These are phyloP conservation scores for Ophiostoma novo-ulmi DNA, from an alignment of 2,329 filamentous ascomycete species.

Conservation along the genomic window DNA sequence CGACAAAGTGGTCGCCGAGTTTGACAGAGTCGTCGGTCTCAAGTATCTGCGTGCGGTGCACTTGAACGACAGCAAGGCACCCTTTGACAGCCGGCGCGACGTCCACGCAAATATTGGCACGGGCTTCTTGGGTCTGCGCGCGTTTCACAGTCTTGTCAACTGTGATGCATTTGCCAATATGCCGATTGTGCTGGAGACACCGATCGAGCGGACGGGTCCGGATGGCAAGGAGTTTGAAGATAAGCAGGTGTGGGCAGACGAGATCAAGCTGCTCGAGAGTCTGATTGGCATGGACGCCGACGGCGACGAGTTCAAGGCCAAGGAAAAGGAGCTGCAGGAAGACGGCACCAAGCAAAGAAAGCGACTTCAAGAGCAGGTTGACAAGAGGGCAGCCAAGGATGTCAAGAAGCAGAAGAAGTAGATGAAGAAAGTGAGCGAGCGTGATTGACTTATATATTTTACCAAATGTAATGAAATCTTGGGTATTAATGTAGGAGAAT, in stretches of 20 bases:
- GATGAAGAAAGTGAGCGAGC: constrained; percentile 30
- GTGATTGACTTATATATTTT: background rate
- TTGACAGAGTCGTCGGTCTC: constrained; percentile 71
- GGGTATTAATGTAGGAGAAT: constrained; percentile 20
- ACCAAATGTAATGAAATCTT: constrained; percentile 15
- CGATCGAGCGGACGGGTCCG: constrained; percentile 66
- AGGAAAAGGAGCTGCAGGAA: constrained; percentile 61
- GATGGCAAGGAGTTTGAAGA: constrained; percentile 69
- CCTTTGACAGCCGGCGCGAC: constrained; percentile 74
- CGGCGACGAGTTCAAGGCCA: constrained; percentile 61
- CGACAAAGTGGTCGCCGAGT: constrained; percentile 64
- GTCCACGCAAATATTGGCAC: constrained; percentile 95
- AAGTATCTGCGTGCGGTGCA: constrained; percentile 81
- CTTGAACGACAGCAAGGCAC: constrained; percentile 92
- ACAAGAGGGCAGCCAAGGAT: constrained; percentile 64
- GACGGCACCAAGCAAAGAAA: constrained; percentile 66
- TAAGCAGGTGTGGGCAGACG: constrained; percentile 78
- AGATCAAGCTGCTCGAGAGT: constrained; percentile 90
- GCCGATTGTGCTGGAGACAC: constrained; percentile 95
- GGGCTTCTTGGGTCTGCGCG: constrained; percentile 81
- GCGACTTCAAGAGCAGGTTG: constrained; percentile 72
- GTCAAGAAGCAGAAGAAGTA: constrained; percentile 36
- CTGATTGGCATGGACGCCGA: constrained; percentile 79
- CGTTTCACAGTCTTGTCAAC: constrained; percentile 91
- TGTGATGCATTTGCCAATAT: constrained; percentile 67